Evolutionary conservation across 208 protist species (phyloP).

Genomic region (Zelonia costaricensis): DNA sequence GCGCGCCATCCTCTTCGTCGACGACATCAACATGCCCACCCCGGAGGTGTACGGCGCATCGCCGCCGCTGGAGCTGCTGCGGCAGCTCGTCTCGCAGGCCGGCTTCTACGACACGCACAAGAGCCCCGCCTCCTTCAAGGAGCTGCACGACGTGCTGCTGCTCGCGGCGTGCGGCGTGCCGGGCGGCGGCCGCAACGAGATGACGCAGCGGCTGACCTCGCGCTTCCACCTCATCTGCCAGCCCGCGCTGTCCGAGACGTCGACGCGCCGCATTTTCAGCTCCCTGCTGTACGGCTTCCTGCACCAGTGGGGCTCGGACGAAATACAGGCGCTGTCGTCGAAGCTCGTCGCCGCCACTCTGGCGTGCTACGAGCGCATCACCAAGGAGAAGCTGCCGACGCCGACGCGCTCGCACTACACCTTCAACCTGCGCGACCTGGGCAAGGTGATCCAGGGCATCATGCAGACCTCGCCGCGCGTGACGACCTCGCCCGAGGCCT

Average conservation of each 20-base stretch:
- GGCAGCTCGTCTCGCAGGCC: conserved; percentile 94
- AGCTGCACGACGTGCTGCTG: conserved; percentile 89
- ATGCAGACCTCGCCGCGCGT: conserved; percentile 85
- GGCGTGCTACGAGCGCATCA: conserved; percentile 95
- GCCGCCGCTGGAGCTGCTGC: conserved; percentile 94
- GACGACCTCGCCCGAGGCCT: conserved; percentile 37
- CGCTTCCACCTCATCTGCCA: conserved; percentile 95
- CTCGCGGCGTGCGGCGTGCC: conserved; percentile 94
- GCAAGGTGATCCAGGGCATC: conserved; percentile 97
- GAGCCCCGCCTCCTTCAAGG: conserved; percentile 90
- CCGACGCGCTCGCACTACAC: conserved; percentile 98
- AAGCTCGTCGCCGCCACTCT: conserved; percentile 93
- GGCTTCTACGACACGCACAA: conserved; percentile 95
- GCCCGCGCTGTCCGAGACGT: conserved; percentile 84
- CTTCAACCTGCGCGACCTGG: conserved; percentile 98
- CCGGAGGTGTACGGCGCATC: conserved; percentile 95
- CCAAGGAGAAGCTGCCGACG: conserved; percentile 95
- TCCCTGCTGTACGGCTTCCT: conserved; percentile 95
- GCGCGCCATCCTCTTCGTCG: conserved; percentile 92
- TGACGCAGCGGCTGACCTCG: conserved; percentile 93
- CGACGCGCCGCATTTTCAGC: conserved; percentile 94
- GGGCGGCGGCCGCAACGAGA: conserved; percentile 94
- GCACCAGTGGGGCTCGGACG: conserved; percentile 56
- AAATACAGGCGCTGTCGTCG: conserved; percentile 50
- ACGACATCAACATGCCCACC: conserved; percentile 97